Evolutionary conservation across 148 eudicot species (phyloP), one percentile per base, ranked within the genome.

Genomic region (Chenopodium quinoa): DNA sequence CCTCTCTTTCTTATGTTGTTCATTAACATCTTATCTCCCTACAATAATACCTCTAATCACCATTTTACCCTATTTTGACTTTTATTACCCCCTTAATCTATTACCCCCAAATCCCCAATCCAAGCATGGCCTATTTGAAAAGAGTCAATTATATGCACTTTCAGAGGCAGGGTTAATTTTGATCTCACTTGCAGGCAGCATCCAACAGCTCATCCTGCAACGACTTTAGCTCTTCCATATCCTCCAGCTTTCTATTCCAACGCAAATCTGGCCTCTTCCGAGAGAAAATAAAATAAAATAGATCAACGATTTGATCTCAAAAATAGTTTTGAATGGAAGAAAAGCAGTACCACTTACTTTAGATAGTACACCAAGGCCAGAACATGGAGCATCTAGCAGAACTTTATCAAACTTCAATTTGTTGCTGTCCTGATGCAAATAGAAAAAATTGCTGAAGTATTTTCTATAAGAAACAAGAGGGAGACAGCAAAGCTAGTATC

Each of bases 351-450:
- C 46, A 66, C 78, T 62, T 89, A 95, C 99, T 91, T 95, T 95
- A 56, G 99, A 95, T 44, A 95, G 93, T 75, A 95, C 99, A 78
- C 99, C 99, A 60, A 95, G 82, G 78, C 99, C 98, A 69, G 99
- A 95, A 84, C 99, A 95, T 77, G 99, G 97, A 78, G 97, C 97
- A 89, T 93, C 99, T 79, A 93, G 90, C 81, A 95, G 85, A 84
- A 95, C 97, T 87, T 95, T 93, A 83, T 89, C 92, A 66, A 82
- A 88, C 74, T 84, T 88, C 76, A 82, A 79, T 31, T 69, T 46
- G 69, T 83, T 82, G 75, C 84, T 68, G 9, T 83, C 89, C 97
- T 93, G 85, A 50, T 58, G 69, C 47, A n/a, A 52, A 44, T 34
- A 34, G 46, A 80, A 46, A 68, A n/a, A 69, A 4, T 54, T 74